Conservation (phyloP, 495 filamentous ascomycete genomes). For the Neurospora africana region DNA sequence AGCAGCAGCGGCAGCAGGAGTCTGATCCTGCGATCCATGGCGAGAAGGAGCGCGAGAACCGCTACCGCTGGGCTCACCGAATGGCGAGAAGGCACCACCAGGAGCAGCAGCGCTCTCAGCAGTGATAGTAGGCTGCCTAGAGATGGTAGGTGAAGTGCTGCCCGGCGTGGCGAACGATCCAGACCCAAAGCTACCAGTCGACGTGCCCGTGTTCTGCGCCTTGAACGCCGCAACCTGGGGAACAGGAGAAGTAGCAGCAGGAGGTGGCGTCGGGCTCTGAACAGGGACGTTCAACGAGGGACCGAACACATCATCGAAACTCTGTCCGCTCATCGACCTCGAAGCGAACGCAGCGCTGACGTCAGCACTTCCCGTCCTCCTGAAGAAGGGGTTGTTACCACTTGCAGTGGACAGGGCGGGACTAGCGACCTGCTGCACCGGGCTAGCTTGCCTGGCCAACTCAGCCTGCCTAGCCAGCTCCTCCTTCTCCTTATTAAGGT, state of each 20-base stretch:
- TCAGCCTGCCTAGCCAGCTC: slow-evolving; percentile 37
- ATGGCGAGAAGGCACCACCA: slow-evolving; percentile 43
- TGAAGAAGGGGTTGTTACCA: slow-evolving; percentile 84
- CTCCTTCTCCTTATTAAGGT: slow-evolving; percentile 52
- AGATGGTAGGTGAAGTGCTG: slow-evolving; percentile 44
- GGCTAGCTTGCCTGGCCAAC: slow-evolving; percentile 23
- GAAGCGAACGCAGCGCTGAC: slow-evolving; percentile 48
- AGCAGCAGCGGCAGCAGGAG: slow-evolving; percentile 9
- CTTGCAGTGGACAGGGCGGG: slow-evolving; percentile 66
- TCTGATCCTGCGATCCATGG: not conserved
- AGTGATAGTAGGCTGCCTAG: slow-evolving; percentile 34
- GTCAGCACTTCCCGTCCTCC: slow-evolving; percentile 56
- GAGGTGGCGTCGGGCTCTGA: slow-evolving; percentile 32
- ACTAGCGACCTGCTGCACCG: slow-evolving; percentile 39
- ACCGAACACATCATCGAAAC: slow-evolving; percentile 87
- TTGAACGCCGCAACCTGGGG: slow-evolving; percentile 48
- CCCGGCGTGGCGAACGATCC: slow-evolving; percentile 41
- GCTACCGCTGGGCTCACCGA: slow-evolving; percentile 37
- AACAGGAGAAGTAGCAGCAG: slow-evolving; percentile 35
- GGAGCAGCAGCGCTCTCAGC: slow-evolving; percentile 25
- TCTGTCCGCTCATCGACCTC: slow-evolving; percentile 45
- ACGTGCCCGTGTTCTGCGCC: slow-evolving; percentile 45
- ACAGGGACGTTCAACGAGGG: slow-evolving; percentile 41
- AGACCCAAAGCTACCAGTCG: slow-evolving; percentile 34
- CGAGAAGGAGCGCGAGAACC: slow-evolving; percentile 7